These are phyloP conservation scores for Trichoderma guizhouense DNA, from an alignment of 2,329 filamentous ascomycete species.

Conservation along the genomic window DNA sequence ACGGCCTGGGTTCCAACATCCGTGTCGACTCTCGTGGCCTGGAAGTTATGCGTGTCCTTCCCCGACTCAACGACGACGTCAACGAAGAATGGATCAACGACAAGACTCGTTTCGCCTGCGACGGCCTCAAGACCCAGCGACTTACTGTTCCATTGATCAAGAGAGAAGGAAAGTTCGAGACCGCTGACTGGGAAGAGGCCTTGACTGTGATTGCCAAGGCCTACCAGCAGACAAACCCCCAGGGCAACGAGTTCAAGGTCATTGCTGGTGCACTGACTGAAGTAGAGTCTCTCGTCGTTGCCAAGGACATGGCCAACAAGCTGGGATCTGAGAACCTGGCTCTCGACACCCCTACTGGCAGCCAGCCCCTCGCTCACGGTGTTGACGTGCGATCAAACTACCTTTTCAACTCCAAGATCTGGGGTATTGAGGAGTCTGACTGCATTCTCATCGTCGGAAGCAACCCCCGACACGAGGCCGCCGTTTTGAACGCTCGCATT, in stretches of 20 bases:
- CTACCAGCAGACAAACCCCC: conserved; percentile 73
- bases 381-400: conserved; percentile 93
- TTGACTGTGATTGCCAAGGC: conserved; percentile 81
- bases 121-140: conserved; percentile 93
- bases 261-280: conserved; percentile 89
- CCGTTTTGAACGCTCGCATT: conserved; percentile 92
- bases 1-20: conserved; percentile 91
- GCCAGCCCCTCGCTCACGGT: conserved; percentile 82
- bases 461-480: conserved; percentile 92
- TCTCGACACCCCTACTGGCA: conserved; percentile 83
- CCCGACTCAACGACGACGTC: conserved; percentile 92
- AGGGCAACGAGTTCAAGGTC: conserved; percentile 93
- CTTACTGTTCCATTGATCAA: conserved; percentile 89
- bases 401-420: conserved; percentile 93
- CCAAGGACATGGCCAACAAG: conserved; percentile 96
- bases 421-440: conserved; percentile 91
- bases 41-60: conserved; percentile 92
- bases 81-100: conserved; percentile 99
- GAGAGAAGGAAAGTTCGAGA: conserved; percentile 84
- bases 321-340: conserved; percentile 95
- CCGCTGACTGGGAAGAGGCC: conserved; percentile 93
- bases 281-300: conserved; percentile 87
- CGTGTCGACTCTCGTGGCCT: conserved; percentile 88
- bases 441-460: conserved; percentile 88
- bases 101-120: conserved; percentile 94